These are phyloP conservation scores for Gelatoporia subvermispora DNA, from an alignment of 768 basidiomycete genomes.

Conservation along the genomic window DNA sequence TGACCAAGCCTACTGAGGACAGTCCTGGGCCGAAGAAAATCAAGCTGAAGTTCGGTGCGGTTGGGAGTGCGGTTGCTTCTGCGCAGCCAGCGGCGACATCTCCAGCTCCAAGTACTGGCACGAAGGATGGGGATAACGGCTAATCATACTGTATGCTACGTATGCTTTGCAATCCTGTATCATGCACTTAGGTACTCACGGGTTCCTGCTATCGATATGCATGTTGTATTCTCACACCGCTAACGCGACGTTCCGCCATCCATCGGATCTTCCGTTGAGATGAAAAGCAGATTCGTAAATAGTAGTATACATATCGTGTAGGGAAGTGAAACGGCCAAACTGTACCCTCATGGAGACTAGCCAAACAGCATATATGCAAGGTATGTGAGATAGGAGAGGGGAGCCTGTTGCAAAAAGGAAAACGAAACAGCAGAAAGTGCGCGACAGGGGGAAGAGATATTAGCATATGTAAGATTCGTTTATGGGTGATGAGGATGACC, in stretches of 20 bases:
- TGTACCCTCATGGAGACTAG: constrained; percentile 25
- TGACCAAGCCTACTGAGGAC: constrained; percentile 36
- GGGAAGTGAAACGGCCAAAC: constrained; percentile 17
- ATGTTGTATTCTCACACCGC: constrained; percentile 10
- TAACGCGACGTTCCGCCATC: background rate
- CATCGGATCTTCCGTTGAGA: constrained; percentile 3
- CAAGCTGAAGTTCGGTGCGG: constrained; percentile 63
- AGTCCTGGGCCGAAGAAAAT: constrained; percentile 57
- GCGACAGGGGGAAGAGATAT: constrained; percentile 11
- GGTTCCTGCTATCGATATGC: constrained; percentile 3
- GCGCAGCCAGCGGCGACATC: constrained; percentile 32
- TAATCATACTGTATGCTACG: constrained; percentile 21
- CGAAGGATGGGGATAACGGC: constrained; percentile 74
- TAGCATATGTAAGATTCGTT: constrained; percentile 19
- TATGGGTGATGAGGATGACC: constrained; percentile 16
- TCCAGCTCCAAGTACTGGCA: constrained; percentile 52
- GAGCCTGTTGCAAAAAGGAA: constrained; percentile 14
- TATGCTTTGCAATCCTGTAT: background rate
- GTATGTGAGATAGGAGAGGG: constrained; percentile 25
- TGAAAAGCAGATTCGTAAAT: constrained; percentile 8
- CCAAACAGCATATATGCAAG: constrained; percentile 27
- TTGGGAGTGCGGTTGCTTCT: constrained; percentile 31
- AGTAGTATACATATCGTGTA: constrained; percentile 24
- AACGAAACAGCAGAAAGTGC: constrained; percentile 21
- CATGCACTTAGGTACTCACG: no score